These are phyloP conservation scores for Halteria grandinella DNA, from an alignment of 73 alveolate genomes.

Conservation along the genomic window DNA sequence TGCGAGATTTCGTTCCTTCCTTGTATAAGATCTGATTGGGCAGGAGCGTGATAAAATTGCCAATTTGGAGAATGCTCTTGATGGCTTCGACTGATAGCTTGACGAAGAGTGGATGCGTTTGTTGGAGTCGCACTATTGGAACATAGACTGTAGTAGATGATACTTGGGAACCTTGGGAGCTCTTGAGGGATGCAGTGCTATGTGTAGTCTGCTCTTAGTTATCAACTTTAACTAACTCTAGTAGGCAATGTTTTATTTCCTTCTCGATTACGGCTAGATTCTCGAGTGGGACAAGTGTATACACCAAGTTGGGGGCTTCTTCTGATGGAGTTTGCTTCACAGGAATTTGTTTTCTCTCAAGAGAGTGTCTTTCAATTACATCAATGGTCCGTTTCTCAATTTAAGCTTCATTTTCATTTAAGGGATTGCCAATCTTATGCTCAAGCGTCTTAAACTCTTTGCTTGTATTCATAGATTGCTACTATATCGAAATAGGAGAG, in stretches of 20 bases:
- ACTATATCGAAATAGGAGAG: too few species aligned
- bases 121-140: conserved; percentile 10
- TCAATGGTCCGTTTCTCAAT: too few species aligned
- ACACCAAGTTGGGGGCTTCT: background rate
- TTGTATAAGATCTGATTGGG: conserved; percentile 4
- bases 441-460: too few species aligned
- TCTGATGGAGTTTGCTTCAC: too few species aligned
- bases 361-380: too few species aligned
- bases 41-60: conserved; percentile 7
- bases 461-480: too few species aligned
- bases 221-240: conserved; percentile 14
- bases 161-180: background rate
- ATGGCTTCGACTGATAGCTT: background rate
- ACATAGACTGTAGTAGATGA: conserved; percentile 7
- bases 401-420: too few species aligned
- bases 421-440: too few species aligned
- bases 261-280: conserved; percentile 3
- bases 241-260: conserved; percentile 18
- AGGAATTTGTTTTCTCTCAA: too few species aligned
- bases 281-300: conserved; percentile 7
- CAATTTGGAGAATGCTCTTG: conserved; percentile 8
- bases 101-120: conserved; percentile 9
- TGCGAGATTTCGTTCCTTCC: background rate
- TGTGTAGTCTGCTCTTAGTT: background rate
- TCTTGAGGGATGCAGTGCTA: background rate